These are phyloP conservation scores for Epichloe scottii DNA, from an alignment of 2,329 filamentous ascomycete species.

Conservation along the genomic window DNA sequence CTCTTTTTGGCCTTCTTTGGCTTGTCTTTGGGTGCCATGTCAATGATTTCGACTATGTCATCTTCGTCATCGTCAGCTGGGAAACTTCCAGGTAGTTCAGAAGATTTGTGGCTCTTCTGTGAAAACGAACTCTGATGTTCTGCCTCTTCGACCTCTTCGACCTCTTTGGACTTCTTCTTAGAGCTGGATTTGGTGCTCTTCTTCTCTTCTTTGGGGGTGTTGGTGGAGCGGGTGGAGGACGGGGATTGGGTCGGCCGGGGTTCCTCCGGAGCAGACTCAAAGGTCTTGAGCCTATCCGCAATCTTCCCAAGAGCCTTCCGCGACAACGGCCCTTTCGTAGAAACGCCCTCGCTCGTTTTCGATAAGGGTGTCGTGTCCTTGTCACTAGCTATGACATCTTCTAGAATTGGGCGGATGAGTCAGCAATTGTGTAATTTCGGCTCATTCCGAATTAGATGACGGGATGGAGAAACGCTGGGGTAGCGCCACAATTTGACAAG, in stretches of 20 bases:
- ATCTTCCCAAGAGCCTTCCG: slow-evolving; percentile 41
- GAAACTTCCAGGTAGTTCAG: slow-evolving; percentile 39
- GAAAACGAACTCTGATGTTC: slow-evolving; percentile 19
- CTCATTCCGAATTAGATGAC: slow-evolving; percentile 13
- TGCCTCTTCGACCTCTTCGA: slow-evolving; percentile 19
- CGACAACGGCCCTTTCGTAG: slow-evolving; percentile 26
- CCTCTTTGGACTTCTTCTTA: slow-evolving; percentile 27
- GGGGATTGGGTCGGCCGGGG: slow-evolving; percentile 22
- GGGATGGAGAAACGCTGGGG: slow-evolving; percentile 7
- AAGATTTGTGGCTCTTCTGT: slow-evolving; percentile 17
- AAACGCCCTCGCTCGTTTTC: slow-evolving; percentile 20
- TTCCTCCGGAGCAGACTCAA: slow-evolving; percentile 32
- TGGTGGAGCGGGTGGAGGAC: slow-evolving; percentile 27
- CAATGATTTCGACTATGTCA: slow-evolving; percentile 38
- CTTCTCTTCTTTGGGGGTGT: slow-evolving; percentile 12
- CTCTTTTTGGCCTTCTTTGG: slow-evolving; percentile 25
- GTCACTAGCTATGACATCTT: slow-evolving; percentile 26
- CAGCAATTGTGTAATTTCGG: slow-evolving; percentile 34
- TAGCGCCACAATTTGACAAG: slow-evolving; percentile 7
- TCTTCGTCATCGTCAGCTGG: slow-evolving; percentile 39
- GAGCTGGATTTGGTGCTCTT: slow-evolving; percentile 25
- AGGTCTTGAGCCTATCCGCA: slow-evolving; percentile 43
- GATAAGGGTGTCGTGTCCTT: slow-evolving; percentile 29
- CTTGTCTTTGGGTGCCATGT: slow-evolving; percentile 31
- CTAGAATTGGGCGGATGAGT: slow-evolving; percentile 33